phyloP scores from a whole-genome alignment of 2,329 filamentous ascomycete genomes.

The Fonsecaea nubica region DNA sequence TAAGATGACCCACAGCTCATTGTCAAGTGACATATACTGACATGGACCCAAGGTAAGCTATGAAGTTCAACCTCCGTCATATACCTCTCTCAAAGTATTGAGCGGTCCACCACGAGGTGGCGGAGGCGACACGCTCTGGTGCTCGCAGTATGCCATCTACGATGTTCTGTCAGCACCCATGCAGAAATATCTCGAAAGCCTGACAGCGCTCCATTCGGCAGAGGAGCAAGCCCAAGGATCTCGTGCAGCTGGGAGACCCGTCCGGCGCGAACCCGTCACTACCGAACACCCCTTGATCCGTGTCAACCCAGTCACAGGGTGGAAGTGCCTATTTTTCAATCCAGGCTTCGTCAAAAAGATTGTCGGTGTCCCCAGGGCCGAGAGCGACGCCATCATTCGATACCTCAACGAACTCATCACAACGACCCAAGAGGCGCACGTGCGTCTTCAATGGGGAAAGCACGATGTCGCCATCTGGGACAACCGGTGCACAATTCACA shows the following conservation, averaged over 20 bases:
- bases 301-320: conserved; percentile 69
- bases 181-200: conserved; percentile 63
- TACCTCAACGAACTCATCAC: conserved; percentile 53
- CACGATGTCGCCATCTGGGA: conserved; percentile 74
- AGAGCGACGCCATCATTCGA: conserved; percentile 52
- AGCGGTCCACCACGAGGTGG: conserved; percentile 63
- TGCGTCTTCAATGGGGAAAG: conserved; percentile 60
- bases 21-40: conserved; percentile 6
- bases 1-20: conserved; percentile 38
- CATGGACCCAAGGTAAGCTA: conserved; percentile 61
- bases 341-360: conserved; percentile 51
- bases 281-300: conserved; percentile 64
- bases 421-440: conserved; percentile 59
- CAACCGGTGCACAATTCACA: conserved; percentile 64
- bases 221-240: conserved; percentile 59
- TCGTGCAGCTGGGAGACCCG: conserved; percentile 32
- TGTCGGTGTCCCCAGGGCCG: conserved; percentile 53
- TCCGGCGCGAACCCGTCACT: conserved; percentile 54
- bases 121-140: conserved; percentile 68
- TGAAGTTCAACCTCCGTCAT: conserved; percentile 68
- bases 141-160: conserved; percentile 70
- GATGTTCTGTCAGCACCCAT: conserved; percentile 62
- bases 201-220: conserved; percentile 63
- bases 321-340: conserved; percentile 62
- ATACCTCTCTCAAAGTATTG: conserved; percentile 65